Percentiles rank a stretch among this genome's conserved stretches.
Evolutionary conservation across 495 filamentous ascomycete species (phyloP).

Genomic region (Evernia prunastri): DNA sequence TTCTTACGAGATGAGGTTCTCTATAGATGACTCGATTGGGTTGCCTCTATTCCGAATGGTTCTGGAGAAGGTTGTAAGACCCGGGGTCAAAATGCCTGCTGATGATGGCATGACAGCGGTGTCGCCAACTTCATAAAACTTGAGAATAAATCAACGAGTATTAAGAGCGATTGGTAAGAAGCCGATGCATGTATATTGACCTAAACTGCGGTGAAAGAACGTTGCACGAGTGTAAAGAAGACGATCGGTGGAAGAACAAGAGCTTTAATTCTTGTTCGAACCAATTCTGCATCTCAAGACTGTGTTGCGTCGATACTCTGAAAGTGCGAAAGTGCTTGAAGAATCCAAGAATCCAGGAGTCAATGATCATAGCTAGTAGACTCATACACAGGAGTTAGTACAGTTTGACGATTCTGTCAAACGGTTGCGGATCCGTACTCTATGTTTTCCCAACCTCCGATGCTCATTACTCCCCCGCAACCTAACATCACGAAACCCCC

Average conservation of each 20-base stretch:
- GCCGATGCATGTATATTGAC: not conserved
- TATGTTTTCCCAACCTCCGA: slow-evolving; percentile 5
- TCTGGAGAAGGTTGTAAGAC: slow-evolving; percentile 67
- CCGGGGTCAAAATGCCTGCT: slow-evolving; percentile 52
- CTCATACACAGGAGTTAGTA: no score
- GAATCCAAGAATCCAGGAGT: not conserved
- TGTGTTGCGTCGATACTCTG: not conserved
- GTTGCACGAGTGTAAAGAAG: not conserved
- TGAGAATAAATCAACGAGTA: not conserved
- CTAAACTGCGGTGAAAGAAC: not conserved
- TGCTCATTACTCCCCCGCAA: slow-evolving; percentile 20
- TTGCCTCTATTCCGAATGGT: slow-evolving; percentile 56
- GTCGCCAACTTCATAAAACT: not conserved
- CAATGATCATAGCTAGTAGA: not conserved
- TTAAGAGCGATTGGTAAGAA: not conserved
- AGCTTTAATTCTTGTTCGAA: not conserved
- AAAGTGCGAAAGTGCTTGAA: no score
- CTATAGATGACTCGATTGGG: slow-evolving; percentile 70
- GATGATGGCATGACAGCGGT: slow-evolving; percentile 43
- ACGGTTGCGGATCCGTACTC: not conserved
- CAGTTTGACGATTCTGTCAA: not conserved
- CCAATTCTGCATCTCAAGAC: not conserved
- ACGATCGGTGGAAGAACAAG: not conserved
- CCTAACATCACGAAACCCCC: slow-evolving; percentile 30
- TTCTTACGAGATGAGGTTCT: slow-evolving; percentile 70